Evolutionary conservation across 805 yeast genomes (phyloP).

Genomic region (Sugiyamaella americana): DNA sequence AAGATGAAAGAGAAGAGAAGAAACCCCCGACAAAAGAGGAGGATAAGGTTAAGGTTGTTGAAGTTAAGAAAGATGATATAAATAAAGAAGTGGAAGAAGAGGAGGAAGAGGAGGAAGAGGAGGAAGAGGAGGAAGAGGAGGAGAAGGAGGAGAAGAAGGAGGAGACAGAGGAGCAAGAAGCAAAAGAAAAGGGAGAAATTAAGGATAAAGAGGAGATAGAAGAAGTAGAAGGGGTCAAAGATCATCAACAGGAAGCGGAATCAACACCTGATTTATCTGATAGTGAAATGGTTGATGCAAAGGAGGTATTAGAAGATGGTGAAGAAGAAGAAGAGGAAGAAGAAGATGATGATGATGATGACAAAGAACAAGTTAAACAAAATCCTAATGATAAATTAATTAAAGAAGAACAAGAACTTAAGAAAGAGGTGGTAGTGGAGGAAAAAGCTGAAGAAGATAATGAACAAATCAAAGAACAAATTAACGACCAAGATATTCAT

Average conservation of each 20-base stretch:
- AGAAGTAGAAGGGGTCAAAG: conserved; percentile 1
- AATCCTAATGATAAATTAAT: conserved; percentile 7
- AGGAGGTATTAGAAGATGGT: conserved; percentile 4
- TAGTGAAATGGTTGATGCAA: neutral
- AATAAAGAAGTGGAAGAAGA: conserved; percentile 13
- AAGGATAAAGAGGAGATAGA: conserved; percentile 2
- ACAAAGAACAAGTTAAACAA: conserved; percentile 3
- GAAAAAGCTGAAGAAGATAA: conserved; percentile 10
- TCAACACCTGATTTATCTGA: neutral
- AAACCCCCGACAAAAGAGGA: neutral
- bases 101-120: conserved; percentile 3
- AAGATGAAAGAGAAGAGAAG: conserved; percentile 4
- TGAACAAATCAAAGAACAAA: conserved; percentile 12
- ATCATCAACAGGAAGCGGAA: neutral
- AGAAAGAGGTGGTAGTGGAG: conserved; percentile 8
- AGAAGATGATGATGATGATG: conserved; percentile 4
- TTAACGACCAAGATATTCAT: no score
- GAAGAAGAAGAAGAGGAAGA: conserved; percentile 7
- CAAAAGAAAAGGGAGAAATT: neutral
- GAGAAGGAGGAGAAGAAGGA: conserved; percentile 2
- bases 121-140: conserved; percentile 5
- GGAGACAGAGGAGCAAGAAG: conserved; percentile 6
- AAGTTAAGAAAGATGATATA: conserved; percentile 6
- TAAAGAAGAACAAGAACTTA: conserved; percentile 7
- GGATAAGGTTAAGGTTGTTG: conserved; percentile 6